phyloP scores from a whole-genome alignment of 257 asterid genomes.

The Solanum tarijense region DNA sequence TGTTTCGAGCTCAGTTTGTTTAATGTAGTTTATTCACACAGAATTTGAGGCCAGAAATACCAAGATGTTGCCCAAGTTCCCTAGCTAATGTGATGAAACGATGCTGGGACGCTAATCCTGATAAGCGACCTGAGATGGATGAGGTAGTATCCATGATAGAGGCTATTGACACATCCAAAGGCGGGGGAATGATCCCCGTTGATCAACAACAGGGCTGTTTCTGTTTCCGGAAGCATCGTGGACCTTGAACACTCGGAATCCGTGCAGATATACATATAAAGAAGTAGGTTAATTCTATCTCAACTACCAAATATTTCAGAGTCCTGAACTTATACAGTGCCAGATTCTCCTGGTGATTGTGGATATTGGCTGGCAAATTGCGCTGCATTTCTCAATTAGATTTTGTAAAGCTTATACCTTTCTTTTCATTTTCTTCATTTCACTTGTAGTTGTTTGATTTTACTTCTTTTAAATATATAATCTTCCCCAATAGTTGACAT shows the following conservation, averaged over 20 bases:
- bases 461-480: neutral
- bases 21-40: constrained; percentile 3
- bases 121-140: constrained; percentile 84
- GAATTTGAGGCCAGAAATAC: constrained; percentile 88
- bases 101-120: constrained; percentile 87
- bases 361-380: constrained; percentile 23
- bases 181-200: constrained; percentile 90
- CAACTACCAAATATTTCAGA: constrained; percentile 3
- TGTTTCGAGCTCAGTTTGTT: neutral
- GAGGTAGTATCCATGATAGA: constrained; percentile 72
- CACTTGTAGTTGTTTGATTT: constrained; percentile 16
- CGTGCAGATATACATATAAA: neutral
- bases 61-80: constrained; percentile 77
- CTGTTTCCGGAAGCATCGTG: constrained; percentile 55
- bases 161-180: constrained; percentile 74
- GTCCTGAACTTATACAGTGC: constrained; percentile 15
- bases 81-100: constrained; percentile 69
- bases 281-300: constrained; percentile 12
- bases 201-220: constrained; percentile 75
- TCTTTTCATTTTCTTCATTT: constrained; percentile 9
- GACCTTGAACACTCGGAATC: constrained; percentile 36
- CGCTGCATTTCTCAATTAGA: constrained; percentile 19
- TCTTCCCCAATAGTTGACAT: neutral
- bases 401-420: constrained; percentile 16
- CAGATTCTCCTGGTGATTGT: constrained; percentile 11